phyloP scores from a whole-genome alignment of 805 yeast genomes.

The Lipomyces japonicus region DNA sequence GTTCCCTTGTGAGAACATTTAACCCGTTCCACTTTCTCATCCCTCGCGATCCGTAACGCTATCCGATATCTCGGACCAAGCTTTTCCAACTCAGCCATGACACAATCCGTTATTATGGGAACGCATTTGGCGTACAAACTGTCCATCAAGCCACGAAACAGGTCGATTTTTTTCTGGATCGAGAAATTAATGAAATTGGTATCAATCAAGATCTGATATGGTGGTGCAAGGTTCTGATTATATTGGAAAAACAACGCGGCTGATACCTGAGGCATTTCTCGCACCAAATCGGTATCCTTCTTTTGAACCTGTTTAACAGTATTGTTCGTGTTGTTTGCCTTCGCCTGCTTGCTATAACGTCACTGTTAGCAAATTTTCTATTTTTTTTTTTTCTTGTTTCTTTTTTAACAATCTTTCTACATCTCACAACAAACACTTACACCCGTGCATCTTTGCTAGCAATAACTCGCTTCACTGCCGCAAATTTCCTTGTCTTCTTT shows the following conservation, averaged over 20 bases:
- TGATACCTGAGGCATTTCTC: slow-evolving; percentile 85
- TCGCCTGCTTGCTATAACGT: slow-evolving; percentile 1
- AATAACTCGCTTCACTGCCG: slow-evolving; percentile 80
- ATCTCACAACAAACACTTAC: slow-evolving; percentile 42
- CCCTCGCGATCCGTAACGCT: slow-evolving; percentile 87
- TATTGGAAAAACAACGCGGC: slow-evolving; percentile 93
- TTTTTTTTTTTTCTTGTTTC: no score
- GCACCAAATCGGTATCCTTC: slow-evolving; percentile 73
- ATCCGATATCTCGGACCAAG: slow-evolving; percentile 92
- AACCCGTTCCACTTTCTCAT: slow-evolving; percentile 82
- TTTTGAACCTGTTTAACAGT: slow-evolving; percentile 41
- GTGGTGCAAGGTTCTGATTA: slow-evolving; percentile 94
- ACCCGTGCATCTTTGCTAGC: slow-evolving; percentile 66
- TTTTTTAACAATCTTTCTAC: no score
- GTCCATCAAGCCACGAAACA: slow-evolving; percentile 97
- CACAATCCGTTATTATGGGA: slow-evolving; percentile 95
- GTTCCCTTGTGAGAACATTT: slow-evolving; percentile 93
- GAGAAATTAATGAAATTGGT: slow-evolving; percentile 96
- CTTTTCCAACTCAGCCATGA: slow-evolving; percentile 95
- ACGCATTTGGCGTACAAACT: slow-evolving; percentile 90
- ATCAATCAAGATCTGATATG: slow-evolving; percentile 92
- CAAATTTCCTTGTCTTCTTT: slow-evolving; percentile 93
- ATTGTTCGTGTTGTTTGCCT: slow-evolving; percentile 39
- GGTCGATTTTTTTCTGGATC: slow-evolving; percentile 90
- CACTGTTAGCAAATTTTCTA: neutral